Evolutionary conservation across 305 asterid genomes (phyloP), one percentile per base, ranked within the genome.

Genomic region (Fraxinus baroniana): DNA sequence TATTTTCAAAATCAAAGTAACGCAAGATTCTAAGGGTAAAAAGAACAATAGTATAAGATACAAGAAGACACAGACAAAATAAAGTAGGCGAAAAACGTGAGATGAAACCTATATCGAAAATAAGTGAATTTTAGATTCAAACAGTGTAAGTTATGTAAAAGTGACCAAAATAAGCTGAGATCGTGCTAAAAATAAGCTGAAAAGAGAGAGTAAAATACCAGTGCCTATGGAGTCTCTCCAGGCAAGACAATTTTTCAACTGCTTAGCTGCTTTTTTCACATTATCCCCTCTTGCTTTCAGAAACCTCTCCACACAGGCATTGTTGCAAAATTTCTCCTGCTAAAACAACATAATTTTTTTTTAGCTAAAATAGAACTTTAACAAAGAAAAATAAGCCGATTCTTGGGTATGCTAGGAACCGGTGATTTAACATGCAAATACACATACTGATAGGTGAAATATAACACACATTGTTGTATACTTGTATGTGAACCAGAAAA

Each of bases 181-280:
- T 33, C 37, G 37, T 33, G 37, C 37, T 33, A 35, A 35, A 32
- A 81, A 62, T 33, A 15, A 41, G 33, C 24, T 15, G 0, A 73
- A 41, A 7, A 41, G 8, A 24, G 13, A 68, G 7, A 24, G n/a
- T 0, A 15, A 12, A n/a, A 62, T 83, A 95, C 99, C 99, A 55
- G 90, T 89, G 72, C 93, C 95, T 2, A 94, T 84, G 82, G 93
- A 88, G 78, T 94, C 97, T 90, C 99, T 91, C 99, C 99, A 95
- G 36, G 90, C 79, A 78, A 95, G 97, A 84, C 94, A 94, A 77
- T 28, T 88, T 52, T 93, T 87, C 4, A 95, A 88, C n/a, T 91
- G 97, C 86, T 94, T 95, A 20, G 94, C 92, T 81, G 99, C 90
- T 90, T 92, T 95, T 90, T 95, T 95, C 83, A 91, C 97, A 85